Base-by-base conservation (phyloP, 768 basidiomycete genomes). In the Artomyces pyxidatus region DNA sequence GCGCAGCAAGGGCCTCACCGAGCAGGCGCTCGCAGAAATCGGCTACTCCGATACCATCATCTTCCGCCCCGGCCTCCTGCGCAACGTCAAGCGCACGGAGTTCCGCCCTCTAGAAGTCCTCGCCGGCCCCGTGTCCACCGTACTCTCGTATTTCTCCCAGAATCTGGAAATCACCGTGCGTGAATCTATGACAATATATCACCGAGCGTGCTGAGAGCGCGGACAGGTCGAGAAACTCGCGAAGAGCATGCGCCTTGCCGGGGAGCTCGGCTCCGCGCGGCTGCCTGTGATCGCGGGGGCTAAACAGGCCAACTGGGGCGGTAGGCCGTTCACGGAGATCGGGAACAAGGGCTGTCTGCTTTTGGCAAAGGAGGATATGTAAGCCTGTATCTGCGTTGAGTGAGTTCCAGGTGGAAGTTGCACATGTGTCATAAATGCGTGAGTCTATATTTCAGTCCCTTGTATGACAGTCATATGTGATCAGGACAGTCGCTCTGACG, bases 1-100 rank as follows among this genome's bases (percentile, higher is more conserved):
- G 1, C 76, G 59, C 80, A 79, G 77, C 56, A 88, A 88, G 65
- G 88, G 84, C n/a, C 65, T 80, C 19, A 89, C 87, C 0, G 88
- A 89, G 62, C 67, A 75, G 37, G 82, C 66, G 0, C 68, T 90
- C 16, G 81, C 85, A 0, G 64, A 63, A 3, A 64, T 89, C 11
- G 85, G 84, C 9, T 90, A 88, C 59, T 59, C 66, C 16, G 85
- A 88, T 47, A 79, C 80, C 2, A 78, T 88, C 50, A 62, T 86
- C 42, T 81, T 88, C 63, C 74, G 83, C 16, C 85, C 87, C 4
- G 80, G 62, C 0, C 57, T 73, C 22, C 63, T 89, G 11, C 64
- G 61, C 7, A 75, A 75, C 0, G 70, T 76, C 3, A 59, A 77
- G 3, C 68, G 83, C 3, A 28, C 59, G 4, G 70, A 77, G 1